Conservation (phyloP, 768 basidiomycete genomes). For the Scleroderma bovista region DNA sequence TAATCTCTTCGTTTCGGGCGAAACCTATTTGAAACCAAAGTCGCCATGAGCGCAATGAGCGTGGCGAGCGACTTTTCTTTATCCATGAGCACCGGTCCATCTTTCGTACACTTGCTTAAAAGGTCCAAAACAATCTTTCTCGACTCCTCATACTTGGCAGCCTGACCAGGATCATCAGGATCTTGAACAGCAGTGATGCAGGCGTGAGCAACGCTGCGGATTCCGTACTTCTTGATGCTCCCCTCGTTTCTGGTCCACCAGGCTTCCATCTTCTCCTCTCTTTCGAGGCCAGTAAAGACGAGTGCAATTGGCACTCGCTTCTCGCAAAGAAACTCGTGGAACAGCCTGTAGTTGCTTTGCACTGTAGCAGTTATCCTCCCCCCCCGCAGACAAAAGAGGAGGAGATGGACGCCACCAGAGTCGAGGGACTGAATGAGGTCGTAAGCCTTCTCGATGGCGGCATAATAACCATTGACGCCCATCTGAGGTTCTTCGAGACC, state of each 20-base stretch:
- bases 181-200: constrained; percentile 25
- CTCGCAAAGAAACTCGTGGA: constrained; percentile 35
- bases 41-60: constrained; percentile 7
- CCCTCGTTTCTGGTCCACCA: constrained; percentile 30
- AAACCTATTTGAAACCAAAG: constrained; percentile 10
- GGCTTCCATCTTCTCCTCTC: constrained; percentile 26
- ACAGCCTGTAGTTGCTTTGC: constrained; percentile 35
- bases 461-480: constrained; percentile 23
- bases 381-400: constrained; percentile 38
- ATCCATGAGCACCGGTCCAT: constrained; percentile 12
- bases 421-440: constrained; percentile 29
- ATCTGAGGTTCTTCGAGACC: constrained; percentile 30
- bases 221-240: constrained; percentile 17
- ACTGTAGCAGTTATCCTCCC: constrained; percentile 32
- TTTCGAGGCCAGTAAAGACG: constrained; percentile 38
- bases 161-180: constrained; percentile 12
- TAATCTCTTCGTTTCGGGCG: constrained; percentile 15
- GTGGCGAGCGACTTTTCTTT: constrained; percentile 13
- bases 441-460: constrained; percentile 24
- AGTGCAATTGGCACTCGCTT: constrained; percentile 33
- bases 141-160: constrained; percentile 20
- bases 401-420: constrained; percentile 35
- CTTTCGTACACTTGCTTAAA: constrained; percentile 11
- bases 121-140: constrained; percentile 14
- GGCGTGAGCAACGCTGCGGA: constrained; percentile 26